Conservation (phyloP, 2,329 filamentous ascomycete species). For the Phialemonium atrogriseum region DNA sequence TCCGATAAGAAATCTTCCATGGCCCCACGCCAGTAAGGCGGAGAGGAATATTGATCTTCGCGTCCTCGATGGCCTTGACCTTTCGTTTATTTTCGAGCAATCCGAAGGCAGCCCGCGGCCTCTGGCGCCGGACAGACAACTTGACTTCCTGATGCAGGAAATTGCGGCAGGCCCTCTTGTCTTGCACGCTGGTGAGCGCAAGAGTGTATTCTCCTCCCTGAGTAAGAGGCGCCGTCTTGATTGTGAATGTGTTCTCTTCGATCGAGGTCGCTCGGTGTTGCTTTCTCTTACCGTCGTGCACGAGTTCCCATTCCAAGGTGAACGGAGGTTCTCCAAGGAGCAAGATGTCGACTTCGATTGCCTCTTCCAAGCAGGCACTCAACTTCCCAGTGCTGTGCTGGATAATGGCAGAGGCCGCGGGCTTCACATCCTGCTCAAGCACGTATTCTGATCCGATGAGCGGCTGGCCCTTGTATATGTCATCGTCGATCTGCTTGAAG, state of each 20-base stretch:
- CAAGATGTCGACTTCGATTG: constrained; percentile 63
- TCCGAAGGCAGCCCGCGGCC: constrained; percentile 80
- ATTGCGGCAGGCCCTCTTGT: constrained; percentile 78
- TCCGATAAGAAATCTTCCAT: constrained; percentile 73
- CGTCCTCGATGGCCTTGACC: constrained; percentile 69
- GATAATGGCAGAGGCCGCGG: constrained; percentile 74
- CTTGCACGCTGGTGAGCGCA: constrained; percentile 76
- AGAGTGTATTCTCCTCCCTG: constrained; percentile 88
- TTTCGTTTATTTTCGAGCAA: constrained; percentile 71
- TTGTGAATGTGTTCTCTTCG: constrained; percentile 52
- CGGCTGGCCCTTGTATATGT: constrained; percentile 63
- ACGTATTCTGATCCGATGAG: constrained; percentile 53
- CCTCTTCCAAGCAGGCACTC: constrained; percentile 75
- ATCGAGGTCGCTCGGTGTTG: constrained; percentile 60
- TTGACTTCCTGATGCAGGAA: constrained; percentile 77
- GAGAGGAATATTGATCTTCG: constrained; percentile 66
- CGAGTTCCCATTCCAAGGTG: constrained; percentile 82
- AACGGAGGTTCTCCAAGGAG: constrained; percentile 82
- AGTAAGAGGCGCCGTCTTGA: constrained; percentile 65
- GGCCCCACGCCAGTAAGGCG: constrained; percentile 79
- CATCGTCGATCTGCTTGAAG: constrained; percentile 74
- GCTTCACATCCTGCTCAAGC: constrained; percentile 86
- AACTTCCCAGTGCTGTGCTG: constrained; percentile 43
- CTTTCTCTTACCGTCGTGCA: constrained; percentile 79
- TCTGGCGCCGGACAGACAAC: constrained; percentile 80